These are phyloP conservation scores for Candida sakaeoensis DNA, from an alignment of 805 yeast species.

Conservation along the genomic window DNA sequence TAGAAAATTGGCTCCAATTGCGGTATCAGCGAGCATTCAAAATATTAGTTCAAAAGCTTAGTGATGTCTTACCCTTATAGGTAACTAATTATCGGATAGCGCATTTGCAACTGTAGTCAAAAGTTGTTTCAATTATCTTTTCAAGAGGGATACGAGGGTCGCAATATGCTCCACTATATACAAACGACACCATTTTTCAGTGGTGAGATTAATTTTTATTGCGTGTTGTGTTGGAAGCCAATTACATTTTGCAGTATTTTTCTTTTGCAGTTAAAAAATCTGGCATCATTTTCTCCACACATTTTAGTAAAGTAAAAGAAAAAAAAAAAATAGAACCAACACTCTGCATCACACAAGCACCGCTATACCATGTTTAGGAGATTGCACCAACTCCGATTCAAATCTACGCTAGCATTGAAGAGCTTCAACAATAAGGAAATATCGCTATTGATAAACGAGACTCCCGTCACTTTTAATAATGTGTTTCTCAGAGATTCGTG, in stretches of 20 bases:
- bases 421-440: conserved; percentile 21
- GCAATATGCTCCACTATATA: no score
- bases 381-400: conserved; percentile 2
- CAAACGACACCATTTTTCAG: no score
- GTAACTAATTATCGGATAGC: no score
- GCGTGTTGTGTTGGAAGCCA: no score
- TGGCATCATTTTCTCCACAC: conserved; percentile 4
- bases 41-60: no score
- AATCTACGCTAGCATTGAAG: conserved; percentile 9
- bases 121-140: no score
- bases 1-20: no score
- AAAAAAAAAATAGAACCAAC: background rate
- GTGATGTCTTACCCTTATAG: no score
- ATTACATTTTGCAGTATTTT: background rate
- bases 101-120: no score
- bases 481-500: conserved; percentile 68
- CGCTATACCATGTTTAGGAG: conserved; percentile 2
- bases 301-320: background rate
- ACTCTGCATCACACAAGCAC: background rate
- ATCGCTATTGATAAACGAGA: conserved; percentile 18
- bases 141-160: no score
- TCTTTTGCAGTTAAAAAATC: background rate
- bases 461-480: conserved; percentile 40
- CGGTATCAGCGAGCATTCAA: no score
- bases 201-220: no score